phyloP scores from a whole-genome alignment of 768 basidiomycete species.

The Megacollybia marginata region DNA sequence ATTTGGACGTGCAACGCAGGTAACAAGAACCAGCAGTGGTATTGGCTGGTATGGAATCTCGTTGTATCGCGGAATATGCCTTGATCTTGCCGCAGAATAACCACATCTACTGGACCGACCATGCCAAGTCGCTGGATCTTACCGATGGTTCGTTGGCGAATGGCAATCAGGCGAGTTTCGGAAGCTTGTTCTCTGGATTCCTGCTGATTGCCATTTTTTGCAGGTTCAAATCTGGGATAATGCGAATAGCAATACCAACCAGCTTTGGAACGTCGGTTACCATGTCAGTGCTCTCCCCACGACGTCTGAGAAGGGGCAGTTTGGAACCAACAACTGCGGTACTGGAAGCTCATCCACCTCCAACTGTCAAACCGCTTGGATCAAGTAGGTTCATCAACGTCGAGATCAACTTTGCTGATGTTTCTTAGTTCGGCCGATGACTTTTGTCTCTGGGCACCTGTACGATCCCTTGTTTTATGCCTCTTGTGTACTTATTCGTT shows the following conservation, averaged over 20 bases:
- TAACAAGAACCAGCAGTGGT: conserved; percentile 35
- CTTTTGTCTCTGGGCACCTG: conserved; percentile 26
- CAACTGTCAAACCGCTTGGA: conserved; percentile 58
- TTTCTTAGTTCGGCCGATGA: conserved; percentile 55
- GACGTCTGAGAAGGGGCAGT: conserved; percentile 54
- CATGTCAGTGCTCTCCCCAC: conserved; percentile 40
- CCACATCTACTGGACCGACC: conserved; percentile 38
- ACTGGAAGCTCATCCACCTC: conserved; percentile 45
- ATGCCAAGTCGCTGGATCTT: conserved; percentile 44
- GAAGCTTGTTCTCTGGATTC: background rate
- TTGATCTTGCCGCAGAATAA: conserved; percentile 20
- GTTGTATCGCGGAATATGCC: background rate
- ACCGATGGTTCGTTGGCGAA: conserved; percentile 29
- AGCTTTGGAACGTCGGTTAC: conserved; percentile 36
- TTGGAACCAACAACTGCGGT: conserved; percentile 39
- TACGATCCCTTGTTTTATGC: background rate
- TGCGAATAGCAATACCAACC: conserved; percentile 8
- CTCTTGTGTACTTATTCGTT: background rate
- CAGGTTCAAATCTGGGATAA: conserved; percentile 39
- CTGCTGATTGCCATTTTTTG: background rate
- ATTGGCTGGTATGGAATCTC: conserved; percentile 9
- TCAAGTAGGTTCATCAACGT: conserved; percentile 27
- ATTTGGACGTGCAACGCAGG: conserved; percentile 38
- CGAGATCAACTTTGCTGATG: background rate
- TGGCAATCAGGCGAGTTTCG: conserved; percentile 31